Percentiles rank a stretch among this genome's conserved stretches.
phyloP scores from a whole-genome alignment of 2,329 filamentous ascomycete species.

The Aspergillus spinulosporus region DNA sequence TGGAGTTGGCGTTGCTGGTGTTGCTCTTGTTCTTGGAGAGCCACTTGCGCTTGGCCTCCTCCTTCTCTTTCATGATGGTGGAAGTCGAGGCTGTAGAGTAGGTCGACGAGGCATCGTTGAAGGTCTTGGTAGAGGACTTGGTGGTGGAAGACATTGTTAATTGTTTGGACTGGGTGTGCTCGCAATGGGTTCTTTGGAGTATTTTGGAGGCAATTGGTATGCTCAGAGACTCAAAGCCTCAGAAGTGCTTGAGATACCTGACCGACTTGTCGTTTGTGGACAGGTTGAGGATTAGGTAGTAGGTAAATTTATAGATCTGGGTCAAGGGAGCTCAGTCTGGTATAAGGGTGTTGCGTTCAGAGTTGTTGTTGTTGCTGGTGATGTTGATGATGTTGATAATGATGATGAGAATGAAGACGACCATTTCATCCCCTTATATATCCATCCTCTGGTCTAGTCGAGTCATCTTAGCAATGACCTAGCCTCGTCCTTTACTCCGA shows the following conservation, averaged over 20 bases:
- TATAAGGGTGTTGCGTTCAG: neutral
- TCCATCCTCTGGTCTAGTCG: neutral
- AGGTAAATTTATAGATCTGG: neutral
- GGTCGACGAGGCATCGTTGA: slow-evolving; percentile 11
- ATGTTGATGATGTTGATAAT: slow-evolving; percentile 2
- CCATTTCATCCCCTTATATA: slow-evolving; percentile 5
- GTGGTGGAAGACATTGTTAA: slow-evolving; percentile 11
- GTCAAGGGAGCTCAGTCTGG: neutral
- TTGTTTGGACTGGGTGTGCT: neutral
- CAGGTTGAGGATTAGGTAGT: neutral
- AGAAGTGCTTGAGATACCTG: neutral
- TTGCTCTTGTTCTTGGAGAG: slow-evolving; percentile 10
- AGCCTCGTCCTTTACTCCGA: slow-evolving; percentile 6
- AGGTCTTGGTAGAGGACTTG: slow-evolving; percentile 7
- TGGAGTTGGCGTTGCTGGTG: neutral
- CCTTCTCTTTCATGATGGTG: slow-evolving; percentile 12
- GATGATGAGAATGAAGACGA: neutral
- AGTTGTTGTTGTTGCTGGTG: neutral
- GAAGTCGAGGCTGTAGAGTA: slow-evolving; percentile 6
- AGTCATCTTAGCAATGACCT: slow-evolving; percentile 1
- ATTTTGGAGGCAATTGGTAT: neutral
- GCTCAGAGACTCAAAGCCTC: neutral
- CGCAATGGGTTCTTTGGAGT: neutral
- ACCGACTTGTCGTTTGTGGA: no score
- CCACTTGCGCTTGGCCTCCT: slow-evolving; percentile 9